Evolutionary conservation across 352 stramenopile genomes (phyloP).

Genomic region (Phytophthora pseudosyringae): DNA sequence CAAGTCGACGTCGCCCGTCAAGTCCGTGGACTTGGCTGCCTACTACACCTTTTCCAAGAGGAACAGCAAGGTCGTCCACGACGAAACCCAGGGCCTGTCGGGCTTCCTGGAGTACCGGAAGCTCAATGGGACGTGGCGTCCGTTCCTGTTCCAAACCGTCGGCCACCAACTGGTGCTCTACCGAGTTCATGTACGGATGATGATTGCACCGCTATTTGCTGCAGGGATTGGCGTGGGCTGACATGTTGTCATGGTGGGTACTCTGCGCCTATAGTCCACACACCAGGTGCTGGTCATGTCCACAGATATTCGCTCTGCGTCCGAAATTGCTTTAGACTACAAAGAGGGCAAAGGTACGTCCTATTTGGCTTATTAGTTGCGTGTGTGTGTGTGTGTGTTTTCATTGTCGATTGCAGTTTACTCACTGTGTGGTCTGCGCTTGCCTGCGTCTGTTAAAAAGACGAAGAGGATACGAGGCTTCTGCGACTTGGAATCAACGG

Average conservation of each 20-base stretch:
- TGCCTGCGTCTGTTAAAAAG: too few relatives aligned
- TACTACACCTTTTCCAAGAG: constrained; percentile 73
- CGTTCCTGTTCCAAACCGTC: constrained; percentile 81
- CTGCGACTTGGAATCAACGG: constrained; percentile 71
- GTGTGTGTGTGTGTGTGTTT: too few relatives aligned
- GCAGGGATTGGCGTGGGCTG: constrained; percentile 2
- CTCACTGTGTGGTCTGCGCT: not conserved
- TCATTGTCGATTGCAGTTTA: too few relatives aligned
- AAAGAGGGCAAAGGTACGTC: constrained; percentile 31
- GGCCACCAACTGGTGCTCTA: constrained; percentile 76
- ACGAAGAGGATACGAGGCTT: constrained; percentile 44
- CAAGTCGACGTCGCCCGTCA: too few relatives aligned
- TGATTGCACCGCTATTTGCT: not conserved
- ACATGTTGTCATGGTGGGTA: not conserved
- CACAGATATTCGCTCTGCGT: constrained; percentile 67
- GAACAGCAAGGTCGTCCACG: constrained; percentile 49
- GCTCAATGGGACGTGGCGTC: constrained; percentile 73
- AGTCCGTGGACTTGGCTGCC: constrained; percentile 54
- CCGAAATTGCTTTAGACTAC: constrained; percentile 56
- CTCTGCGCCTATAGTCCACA: too few relatives aligned
- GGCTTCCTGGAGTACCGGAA: constrained; percentile 80
- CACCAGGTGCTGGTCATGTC: constrained; percentile 79
- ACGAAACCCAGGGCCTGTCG: constrained; percentile 48
- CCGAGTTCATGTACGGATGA: constrained; percentile 60
- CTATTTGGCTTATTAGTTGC: too few relatives aligned